Evolutionary conservation across 805 yeast genomes (phyloP).

Genomic region (Wickerhamiella hasegawae): DNA sequence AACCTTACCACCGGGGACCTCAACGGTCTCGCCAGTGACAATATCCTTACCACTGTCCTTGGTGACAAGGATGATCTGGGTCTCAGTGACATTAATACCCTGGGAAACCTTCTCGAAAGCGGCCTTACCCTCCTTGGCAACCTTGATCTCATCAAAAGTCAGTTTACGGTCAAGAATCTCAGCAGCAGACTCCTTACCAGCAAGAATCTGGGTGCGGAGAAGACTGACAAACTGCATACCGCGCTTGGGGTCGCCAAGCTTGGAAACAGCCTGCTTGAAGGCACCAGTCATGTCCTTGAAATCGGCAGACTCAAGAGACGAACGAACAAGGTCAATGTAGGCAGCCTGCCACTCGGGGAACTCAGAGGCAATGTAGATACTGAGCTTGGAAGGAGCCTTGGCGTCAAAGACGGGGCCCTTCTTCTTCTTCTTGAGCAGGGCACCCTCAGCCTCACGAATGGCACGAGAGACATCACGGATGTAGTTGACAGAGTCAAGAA

Average conservation of each 20-base stretch:
- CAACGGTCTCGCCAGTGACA: conserved; percentile 52
- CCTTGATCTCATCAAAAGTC: conserved; percentile 57
- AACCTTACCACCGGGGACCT: conserved; percentile 49
- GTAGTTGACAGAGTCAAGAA: conserved; percentile 58
- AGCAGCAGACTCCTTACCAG: conserved; percentile 33
- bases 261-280: conserved; percentile 24
- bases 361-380: conserved; percentile 59
- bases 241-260: conserved; percentile 68
- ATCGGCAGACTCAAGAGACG: conserved; percentile 33
- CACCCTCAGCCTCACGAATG: conserved; percentile 87
- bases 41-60: conserved; percentile 59
- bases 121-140: conserved; percentile 38
- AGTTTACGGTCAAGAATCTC: conserved; percentile 82
- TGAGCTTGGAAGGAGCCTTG: conserved; percentile 53
- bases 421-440: conserved; percentile 66
- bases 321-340: conserved; percentile 66
- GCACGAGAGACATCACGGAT: conserved; percentile 65
- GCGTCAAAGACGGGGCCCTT: conserved; percentile 61
- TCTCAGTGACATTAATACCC: conserved; percentile 34
- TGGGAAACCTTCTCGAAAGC: conserved; percentile 52
- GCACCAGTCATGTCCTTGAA: conserved; percentile 23
- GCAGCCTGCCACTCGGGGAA: conserved; percentile 84
- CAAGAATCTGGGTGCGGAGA: conserved; percentile 61
- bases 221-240: conserved; percentile 94
- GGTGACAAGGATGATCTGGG: conserved; percentile 46